These are phyloP conservation scores for Wickerhamomyces bovis DNA, from an alignment of 805 yeast genomes.

Conservation along the genomic window DNA sequence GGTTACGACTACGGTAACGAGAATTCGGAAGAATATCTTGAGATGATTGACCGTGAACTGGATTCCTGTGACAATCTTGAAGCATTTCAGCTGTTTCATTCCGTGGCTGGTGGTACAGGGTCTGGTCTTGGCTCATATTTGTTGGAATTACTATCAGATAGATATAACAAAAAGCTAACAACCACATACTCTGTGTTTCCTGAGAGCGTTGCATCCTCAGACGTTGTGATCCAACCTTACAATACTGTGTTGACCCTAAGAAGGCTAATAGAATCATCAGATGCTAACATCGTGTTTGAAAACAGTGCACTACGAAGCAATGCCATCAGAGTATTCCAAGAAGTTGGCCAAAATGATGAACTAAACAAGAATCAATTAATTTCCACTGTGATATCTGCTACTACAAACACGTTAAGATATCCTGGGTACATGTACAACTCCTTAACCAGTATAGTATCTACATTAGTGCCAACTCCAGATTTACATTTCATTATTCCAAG, in stretches of 20 bases:
- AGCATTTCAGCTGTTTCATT: conserved; percentile 86
- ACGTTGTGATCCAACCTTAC: conserved; percentile 98
- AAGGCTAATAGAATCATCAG: conserved; percentile 78
- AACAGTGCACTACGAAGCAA: conserved; percentile 76
- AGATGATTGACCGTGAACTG: conserved; percentile 81
- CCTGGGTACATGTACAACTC: conserved; percentile 92
- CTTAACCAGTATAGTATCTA: conserved; percentile 70
- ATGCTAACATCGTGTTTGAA: conserved; percentile 84
- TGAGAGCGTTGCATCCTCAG: conserved; percentile 70
- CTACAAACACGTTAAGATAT: conserved; percentile 83
- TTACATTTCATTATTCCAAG: conserved; percentile 70
- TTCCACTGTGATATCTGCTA: conserved; percentile 74
- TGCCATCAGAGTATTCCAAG: conserved; percentile 56
- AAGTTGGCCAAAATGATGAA: conserved; percentile 56
- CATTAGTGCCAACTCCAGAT: conserved; percentile 81
- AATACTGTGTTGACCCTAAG: conserved; percentile 79
- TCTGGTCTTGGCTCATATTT: conserved; percentile 88
- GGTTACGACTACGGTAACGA: conserved; percentile 75
- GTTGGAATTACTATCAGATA: conserved; percentile 71
- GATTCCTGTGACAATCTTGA: conserved; percentile 87
- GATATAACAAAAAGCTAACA: conserved; percentile 74
- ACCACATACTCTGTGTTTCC: conserved; percentile 89
- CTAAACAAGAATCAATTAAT: conserved; percentile 76
- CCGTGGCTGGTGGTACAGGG: conserved; percentile 99
- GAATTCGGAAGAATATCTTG: conserved; percentile 67